phyloP scores from a whole-genome alignment of 441 rosid species.

The Pelargonium fulgidum region DNA sequence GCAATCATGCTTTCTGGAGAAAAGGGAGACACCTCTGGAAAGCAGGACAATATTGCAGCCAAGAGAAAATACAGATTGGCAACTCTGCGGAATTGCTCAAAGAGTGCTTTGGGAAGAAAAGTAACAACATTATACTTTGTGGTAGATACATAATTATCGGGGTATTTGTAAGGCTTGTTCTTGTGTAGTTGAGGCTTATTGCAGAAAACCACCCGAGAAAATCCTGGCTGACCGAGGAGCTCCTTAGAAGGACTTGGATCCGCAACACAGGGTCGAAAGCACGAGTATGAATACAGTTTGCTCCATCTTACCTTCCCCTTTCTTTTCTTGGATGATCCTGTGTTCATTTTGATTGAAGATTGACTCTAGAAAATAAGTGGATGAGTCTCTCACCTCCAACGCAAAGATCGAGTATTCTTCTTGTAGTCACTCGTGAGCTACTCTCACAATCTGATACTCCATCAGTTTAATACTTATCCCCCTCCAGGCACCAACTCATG shows the following conservation, averaged over 20 bases:
- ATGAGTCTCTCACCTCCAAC: too few species aligned
- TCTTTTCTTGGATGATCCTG: slow-evolving; percentile 21
- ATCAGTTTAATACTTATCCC: background rate
- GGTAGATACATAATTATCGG: slow-evolving; percentile 60
- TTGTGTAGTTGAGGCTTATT: slow-evolving; percentile 65
- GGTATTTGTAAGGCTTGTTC: slow-evolving; percentile 45
- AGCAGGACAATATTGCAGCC: slow-evolving; percentile 69
- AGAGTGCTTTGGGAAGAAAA: slow-evolving; percentile 76
- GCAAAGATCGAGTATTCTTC: background rate
- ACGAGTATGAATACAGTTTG: slow-evolving; percentile 47
- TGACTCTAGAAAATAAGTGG: background rate
- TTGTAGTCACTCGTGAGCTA: background rate
- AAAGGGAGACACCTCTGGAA: slow-evolving; percentile 67
- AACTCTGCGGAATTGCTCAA: slow-evolving; percentile 91
- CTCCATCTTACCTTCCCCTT: slow-evolving; percentile 43
- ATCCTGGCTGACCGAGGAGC: slow-evolving; percentile 57
- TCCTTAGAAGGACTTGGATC: slow-evolving; percentile 26
- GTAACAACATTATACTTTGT: slow-evolving; percentile 75
- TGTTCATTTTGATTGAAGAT: slow-evolving; percentile 16
- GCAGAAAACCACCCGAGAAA: slow-evolving; percentile 73
- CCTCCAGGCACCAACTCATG: background rate
- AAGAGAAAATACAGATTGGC: slow-evolving; percentile 85
- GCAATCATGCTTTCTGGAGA: slow-evolving; percentile 59
- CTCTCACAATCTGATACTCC: background rate
- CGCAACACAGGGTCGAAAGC: slow-evolving; percentile 29